Evolutionary conservation across 805 yeast species (phyloP), one percentile per base, ranked within the genome.

Genomic region (Pichia insulana): DNA sequence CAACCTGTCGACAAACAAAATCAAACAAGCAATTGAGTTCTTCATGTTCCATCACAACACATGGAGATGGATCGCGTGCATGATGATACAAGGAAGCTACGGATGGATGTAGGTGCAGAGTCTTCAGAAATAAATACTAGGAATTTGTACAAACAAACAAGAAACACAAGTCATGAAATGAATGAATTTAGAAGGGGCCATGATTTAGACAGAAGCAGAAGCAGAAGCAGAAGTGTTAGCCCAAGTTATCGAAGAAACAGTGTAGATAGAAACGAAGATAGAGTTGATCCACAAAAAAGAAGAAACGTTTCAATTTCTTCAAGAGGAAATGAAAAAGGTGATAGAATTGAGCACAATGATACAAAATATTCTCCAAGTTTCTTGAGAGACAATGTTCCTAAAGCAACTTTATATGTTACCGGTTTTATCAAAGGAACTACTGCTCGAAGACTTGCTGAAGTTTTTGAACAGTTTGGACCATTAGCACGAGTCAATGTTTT

Each of bases 401-500:
- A 43, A 42, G 53, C 58, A 9, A 56, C 58, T 8, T 40, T 56
- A 15, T 55, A 54, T 28, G 57, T 56, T 5, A 51, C 55, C 8
- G 81, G 65, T 13, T 76, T 78, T 57, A 56, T 64, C 36, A 70
- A 65, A 42, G 79, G 71, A 22, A 63, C 74, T 41, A 67, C 68
- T 53, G 83, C 83, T 13, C 70, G 70, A 39, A 76, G 71, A 41
- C 63, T 78, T 50, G 82, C 83, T 18, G 73, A 75, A 16, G 73
- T 70, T 36, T 76, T 78, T 51, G 83, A 78, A 58, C 67, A 65
- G 78, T 78, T 52, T 49, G 84, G 83, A 39, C 70, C 68, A 50
- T 63, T 78, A 35, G 73, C 74, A 39, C 68, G 80, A 59, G 72
- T 78, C 40, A 80, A 73, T 48, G 73, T 78, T 37, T 77, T 82